Conservation (phyloP, 2,329 filamentous ascomycete species). For the Trichoderma hamatum region DNA sequence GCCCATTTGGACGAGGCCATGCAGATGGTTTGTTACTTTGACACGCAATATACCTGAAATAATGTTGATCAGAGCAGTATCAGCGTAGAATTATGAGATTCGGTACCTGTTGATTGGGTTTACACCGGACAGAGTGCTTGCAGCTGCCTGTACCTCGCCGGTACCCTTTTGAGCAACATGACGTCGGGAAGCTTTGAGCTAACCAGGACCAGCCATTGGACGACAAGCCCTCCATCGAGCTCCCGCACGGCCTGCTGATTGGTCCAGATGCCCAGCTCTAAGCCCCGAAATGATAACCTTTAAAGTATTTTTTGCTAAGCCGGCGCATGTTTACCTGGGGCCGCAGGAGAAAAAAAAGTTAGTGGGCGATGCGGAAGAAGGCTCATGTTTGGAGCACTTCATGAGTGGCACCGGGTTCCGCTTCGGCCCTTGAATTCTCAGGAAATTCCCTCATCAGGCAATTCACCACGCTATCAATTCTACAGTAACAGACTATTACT, state of each 20-base stretch:
- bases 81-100: not conserved
- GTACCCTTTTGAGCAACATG: not conserved
- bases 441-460: conserved; percentile 4
- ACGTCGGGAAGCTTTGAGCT: conserved; percentile 9
- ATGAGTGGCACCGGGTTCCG: conserved; percentile 10
- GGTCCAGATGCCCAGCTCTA: not conserved
- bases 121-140: not conserved
- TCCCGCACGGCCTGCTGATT: not conserved
- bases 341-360: not conserved
- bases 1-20: not conserved
- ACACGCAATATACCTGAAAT: not conserved
- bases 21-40: too few relatives aligned
- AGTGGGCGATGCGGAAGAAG: not conserved
- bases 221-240: not conserved
- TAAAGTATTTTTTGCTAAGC: not conserved
- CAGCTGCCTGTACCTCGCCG: not conserved
- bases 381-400: not conserved
- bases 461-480: not conserved
- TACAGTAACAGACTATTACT: not conserved
- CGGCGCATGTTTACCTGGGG: not conserved
- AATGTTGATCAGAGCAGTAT: not conserved
- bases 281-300: not conserved
- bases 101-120: not conserved
- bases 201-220: conserved; percentile 9
- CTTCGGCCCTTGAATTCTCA: not conserved